These are phyloP conservation scores for Xylaria hypoxylon DNA, from an alignment of 2,329 filamentous ascomycete species.

Conservation along the genomic window DNA sequence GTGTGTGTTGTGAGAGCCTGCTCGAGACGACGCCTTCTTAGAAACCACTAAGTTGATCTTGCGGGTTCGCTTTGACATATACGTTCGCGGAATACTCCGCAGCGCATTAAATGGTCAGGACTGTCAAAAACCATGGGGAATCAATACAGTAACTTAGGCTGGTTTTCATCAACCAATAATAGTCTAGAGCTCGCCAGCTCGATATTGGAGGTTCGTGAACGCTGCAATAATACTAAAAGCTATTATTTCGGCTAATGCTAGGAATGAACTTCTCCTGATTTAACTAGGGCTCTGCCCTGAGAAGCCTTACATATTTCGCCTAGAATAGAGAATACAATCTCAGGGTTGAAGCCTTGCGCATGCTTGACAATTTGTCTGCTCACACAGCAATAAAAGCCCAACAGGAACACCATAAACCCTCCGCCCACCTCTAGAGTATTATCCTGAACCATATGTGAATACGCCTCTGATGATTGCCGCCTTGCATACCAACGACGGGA, in stretches of 20 bases:
- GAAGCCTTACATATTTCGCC: not conserved
- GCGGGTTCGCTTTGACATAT: not conserved
- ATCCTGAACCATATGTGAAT: not conserved
- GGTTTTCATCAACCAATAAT: not conserved
- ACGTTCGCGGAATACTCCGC: not conserved
- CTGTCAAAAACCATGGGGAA: not conserved
- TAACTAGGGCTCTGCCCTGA: too few relatives aligned
- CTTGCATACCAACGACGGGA: not conserved
- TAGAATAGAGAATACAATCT: not conserved
- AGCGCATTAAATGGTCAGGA: not conserved
- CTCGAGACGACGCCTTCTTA: not conserved
- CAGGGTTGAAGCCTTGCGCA: not conserved
- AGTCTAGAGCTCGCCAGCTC: not conserved
- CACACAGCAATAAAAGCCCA: not conserved
- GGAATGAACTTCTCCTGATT: not conserved
- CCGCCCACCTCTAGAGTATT: not conserved
- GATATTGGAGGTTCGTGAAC: not conserved
- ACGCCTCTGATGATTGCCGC: slow-evolving; percentile 1
- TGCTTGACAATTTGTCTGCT: not conserved
- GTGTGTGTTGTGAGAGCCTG: not conserved
- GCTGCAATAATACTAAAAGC: not conserved
- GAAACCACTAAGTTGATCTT: not conserved
- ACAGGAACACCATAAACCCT: not conserved
- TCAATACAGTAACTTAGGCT: not conserved
- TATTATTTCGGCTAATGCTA: not conserved